A percentile compares a stretch with the other conserved stretches of the same genome.
These are phyloP conservation scores for Talaromyces amestolkiae DNA, from an alignment of 2,329 filamentous ascomycete species.

Conservation along the genomic window DNA sequence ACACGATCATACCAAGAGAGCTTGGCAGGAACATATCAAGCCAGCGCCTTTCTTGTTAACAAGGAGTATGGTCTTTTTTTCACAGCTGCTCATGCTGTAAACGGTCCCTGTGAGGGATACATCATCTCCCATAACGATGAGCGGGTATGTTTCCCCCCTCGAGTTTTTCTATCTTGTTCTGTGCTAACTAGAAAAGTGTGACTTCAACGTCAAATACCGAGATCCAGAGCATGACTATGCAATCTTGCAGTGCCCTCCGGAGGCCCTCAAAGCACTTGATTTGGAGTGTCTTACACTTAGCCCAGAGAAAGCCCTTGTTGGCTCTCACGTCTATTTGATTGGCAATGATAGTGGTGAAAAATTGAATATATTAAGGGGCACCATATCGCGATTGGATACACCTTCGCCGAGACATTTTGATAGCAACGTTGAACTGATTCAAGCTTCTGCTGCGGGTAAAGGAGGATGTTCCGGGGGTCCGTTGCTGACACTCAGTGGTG, in stretches of 20 bases:
- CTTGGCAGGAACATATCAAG: constrained; percentile 12
- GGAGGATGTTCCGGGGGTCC: constrained; percentile 15
- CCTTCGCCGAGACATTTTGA: constrained; percentile 6
- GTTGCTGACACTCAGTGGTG: constrained; percentile 8
- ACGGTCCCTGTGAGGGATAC: constrained; percentile 16
- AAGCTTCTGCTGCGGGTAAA: constrained; percentile 17
- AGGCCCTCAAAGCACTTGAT: constrained; percentile 2
- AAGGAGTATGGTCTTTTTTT: constrained; percentile 11
- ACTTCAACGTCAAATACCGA: constrained; percentile 15
- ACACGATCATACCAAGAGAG: constrained; percentile 13
- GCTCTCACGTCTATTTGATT: constrained; percentile 15
- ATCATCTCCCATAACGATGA: constrained; percentile 17
- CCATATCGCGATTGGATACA: constrained; percentile 14
- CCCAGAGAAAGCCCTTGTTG: constrained; percentile 11
- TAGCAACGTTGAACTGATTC: constrained; percentile 17
- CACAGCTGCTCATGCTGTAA: constrained; percentile 15
- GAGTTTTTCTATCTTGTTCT: neutral
- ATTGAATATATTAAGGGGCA: constrained; percentile 13
- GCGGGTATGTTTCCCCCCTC: neutral
- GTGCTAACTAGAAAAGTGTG: constrained; percentile 8
- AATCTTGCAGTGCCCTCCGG: constrained; percentile 12
- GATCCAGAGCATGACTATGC: constrained; percentile 17
- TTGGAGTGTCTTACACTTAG: constrained; percentile 12
- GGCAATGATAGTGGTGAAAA: constrained; percentile 18
- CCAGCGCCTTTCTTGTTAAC: constrained; percentile 15